phyloP scores from a whole-genome alignment of 2,329 filamentous ascomycete genomes.

The Clarireedia sp. region DNA sequence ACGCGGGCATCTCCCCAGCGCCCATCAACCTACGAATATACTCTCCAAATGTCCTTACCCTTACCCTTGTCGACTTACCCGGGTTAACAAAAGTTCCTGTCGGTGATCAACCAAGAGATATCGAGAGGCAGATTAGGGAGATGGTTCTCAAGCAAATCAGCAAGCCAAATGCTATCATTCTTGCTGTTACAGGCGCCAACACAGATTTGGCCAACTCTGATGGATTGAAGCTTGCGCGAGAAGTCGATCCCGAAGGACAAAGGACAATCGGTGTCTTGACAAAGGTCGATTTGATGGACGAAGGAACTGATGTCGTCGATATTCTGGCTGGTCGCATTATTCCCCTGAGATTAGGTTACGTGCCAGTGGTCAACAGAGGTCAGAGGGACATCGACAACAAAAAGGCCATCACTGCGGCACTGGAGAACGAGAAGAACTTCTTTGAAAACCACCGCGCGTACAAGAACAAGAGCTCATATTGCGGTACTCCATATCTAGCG shows the following conservation, averaged over 20 bases:
- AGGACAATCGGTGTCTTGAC: conserved; percentile 96
- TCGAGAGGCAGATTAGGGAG: conserved; percentile 91
- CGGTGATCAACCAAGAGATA: conserved; percentile 92
- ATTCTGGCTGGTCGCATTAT: conserved; percentile 97
- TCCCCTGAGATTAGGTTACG: conserved; percentile 86
- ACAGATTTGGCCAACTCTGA: conserved; percentile 98
- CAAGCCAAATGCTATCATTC: conserved; percentile 96
- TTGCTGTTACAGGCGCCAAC: conserved; percentile 94
- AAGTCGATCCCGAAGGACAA: conserved; percentile 96
- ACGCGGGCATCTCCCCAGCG: conserved; percentile 90
- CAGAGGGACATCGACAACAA: conserved; percentile 98
- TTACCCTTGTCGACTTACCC: conserved; percentile 93
- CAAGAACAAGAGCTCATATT: conserved; percentile 97
- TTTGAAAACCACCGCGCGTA: conserved; percentile 99
- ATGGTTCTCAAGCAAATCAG: conserved; percentile 99
- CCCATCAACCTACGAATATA: conserved; percentile 98
- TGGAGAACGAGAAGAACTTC: conserved; percentile 93
- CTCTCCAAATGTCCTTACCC: conserved; percentile 93
- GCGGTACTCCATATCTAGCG: conserved; percentile 92
- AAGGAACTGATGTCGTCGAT: conserved; percentile 95
- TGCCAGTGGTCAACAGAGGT: conserved; percentile 95
- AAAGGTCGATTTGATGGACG: conserved; percentile 98
- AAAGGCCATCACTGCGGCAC: conserved; percentile 81
- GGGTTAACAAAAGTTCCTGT: conserved; percentile 95
- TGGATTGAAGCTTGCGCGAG: conserved; percentile 87